Evolutionary conservation across 768 basidiomycete species (phyloP).

Genomic region (Termitomyces bulborhizus): DNA sequence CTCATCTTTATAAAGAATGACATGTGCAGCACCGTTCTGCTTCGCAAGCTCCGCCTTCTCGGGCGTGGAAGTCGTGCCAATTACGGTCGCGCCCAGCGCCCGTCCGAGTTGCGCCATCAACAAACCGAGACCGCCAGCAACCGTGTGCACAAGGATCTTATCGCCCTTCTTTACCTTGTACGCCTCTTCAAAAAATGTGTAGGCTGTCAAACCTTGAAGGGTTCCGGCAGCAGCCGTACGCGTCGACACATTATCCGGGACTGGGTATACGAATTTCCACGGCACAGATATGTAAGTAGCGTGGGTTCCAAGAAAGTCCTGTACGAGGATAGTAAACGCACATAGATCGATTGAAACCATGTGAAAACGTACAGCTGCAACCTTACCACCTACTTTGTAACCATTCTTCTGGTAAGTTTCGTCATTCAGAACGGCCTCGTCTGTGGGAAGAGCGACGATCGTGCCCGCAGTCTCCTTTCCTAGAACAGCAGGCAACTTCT

Average conservation of each 20-base stretch:
- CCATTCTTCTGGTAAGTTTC: constrained; percentile 57
- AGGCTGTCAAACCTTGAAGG: constrained; percentile 74
- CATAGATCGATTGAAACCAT: background rate
- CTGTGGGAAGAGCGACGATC: constrained; percentile 69
- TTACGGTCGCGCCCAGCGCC: constrained; percentile 77
- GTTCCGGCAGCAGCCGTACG: constrained; percentile 59
- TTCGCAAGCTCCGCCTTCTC: constrained; percentile 83
- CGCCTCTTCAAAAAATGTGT: constrained; percentile 77
- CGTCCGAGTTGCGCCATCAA: constrained; percentile 64
- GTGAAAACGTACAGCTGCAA: constrained; percentile 51
- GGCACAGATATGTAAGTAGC: constrained; percentile 70
- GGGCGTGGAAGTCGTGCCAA: constrained; percentile 84
- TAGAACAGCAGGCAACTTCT: constrained; percentile 56
- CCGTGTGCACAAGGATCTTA: constrained; percentile 78
- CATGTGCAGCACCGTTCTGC: constrained; percentile 77
- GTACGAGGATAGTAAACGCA: background rate
- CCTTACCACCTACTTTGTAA: constrained; percentile 64
- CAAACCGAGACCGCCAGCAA: constrained; percentile 85
- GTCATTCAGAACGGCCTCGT: constrained; percentile 50
- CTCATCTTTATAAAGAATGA: constrained; percentile 75
- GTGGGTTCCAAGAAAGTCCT: constrained; percentile 48
- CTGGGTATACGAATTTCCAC: constrained; percentile 53
- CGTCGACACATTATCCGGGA: constrained; percentile 58
- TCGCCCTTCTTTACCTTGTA: constrained; percentile 80
- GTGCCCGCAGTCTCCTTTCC: constrained; percentile 79